Percentiles rank a stretch among this genome's conserved stretches.
Conservation (phyloP, 306 rosid genomes). For the Ormosia semicastrata region DNA sequence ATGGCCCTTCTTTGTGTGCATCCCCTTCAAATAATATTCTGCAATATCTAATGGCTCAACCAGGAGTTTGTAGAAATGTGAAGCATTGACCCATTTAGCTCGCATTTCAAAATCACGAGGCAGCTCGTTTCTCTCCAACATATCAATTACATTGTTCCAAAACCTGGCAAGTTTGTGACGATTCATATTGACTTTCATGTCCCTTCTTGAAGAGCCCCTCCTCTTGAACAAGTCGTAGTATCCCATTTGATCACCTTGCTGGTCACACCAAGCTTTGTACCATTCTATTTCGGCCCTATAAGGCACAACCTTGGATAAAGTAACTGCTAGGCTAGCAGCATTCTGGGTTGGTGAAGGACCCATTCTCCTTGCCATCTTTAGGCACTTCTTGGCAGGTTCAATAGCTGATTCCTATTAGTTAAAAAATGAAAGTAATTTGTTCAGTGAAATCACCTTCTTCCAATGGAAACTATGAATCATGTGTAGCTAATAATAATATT, state of each 20-base stretch:
- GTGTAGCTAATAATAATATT: not conserved
- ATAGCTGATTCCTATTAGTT: slow-evolving; percentile 45
- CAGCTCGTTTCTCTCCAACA: slow-evolving; percentile 52
- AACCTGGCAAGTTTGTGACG: slow-evolving; percentile 61
- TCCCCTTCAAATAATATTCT: slow-evolving; percentile 53
- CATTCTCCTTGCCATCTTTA: slow-evolving; percentile 47
- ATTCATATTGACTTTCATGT: slow-evolving; percentile 54
- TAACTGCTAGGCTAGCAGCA: slow-evolving; percentile 50
- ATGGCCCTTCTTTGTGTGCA: slow-evolving; percentile 59
- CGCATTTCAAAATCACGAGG: slow-evolving; percentile 54
- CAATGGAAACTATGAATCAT: not conserved
- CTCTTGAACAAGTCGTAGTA: slow-evolving; percentile 73
- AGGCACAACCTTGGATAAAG: slow-evolving; percentile 51
- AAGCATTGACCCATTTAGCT: slow-evolving; percentile 59
- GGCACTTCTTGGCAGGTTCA: slow-evolving; percentile 50
- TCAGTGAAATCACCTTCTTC: not conserved
- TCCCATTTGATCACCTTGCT: slow-evolving; percentile 52
- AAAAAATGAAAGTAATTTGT: not conserved
- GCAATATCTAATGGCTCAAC: slow-evolving; percentile 89
- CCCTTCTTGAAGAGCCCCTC: slow-evolving; percentile 44
- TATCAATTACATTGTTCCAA: slow-evolving; percentile 55
- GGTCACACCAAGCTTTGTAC: slow-evolving; percentile 60
- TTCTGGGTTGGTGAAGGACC: slow-evolving; percentile 57
- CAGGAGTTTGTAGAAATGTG: slow-evolving; percentile 61
- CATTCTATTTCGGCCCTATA: slow-evolving; percentile 66